Evolutionary conservation across 2,329 filamentous ascomycete species (phyloP), one percentile per base, ranked within the genome.

Genomic region (Claviceps sorghi): DNA sequence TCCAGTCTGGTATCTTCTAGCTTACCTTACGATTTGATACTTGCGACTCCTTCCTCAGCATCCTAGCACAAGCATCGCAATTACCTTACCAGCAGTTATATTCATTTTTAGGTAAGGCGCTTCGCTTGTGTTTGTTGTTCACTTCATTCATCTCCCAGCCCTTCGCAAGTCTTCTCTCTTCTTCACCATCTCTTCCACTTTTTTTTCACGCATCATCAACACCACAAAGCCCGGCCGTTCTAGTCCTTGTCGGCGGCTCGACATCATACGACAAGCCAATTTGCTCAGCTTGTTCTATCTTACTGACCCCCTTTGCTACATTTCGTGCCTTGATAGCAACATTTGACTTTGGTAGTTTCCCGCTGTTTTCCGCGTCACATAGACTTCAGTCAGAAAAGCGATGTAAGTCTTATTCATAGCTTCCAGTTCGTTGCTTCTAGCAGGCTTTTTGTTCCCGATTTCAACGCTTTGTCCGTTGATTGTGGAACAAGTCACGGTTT

Each of bases 251-350:
- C 52, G 59, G 55, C 59, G 56, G 51, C 56, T 59, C 55, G 54
- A 63, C 63, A 62, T 64, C 62, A 64, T 63, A 62, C 58, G 58
- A 60, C 60, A 64, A 59, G 66, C 66, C 72, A 74, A 74, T 74
- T 79, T 78, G 76, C 74, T 77, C 67, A 78, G 72, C 74, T 76
- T 68, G 72, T 72, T 73, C 74, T 72, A 76, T 78, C 72, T 74
- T 75, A 73, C 71, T 75, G 73, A 74, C 69, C 69, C 72, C 72
- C 78, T 72, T 79, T 73, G 71, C 74, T 79, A 75, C 70, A 72
- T 72, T 64, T 68, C 69, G 65, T 67, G 66, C 68, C 70, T 72
- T 76, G 75, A 74, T 72, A 72, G 67, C 70, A 69, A 67, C 69
- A 68, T 70, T 67, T 67, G 62, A 63, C 66, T 59, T 65, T 58